A percentile compares a stretch with the other conserved stretches of the same genome.
These are phyloP conservation scores for Barnettozyma pratensis DNA, from an alignment of 805 yeast species.

Conservation along the genomic window DNA sequence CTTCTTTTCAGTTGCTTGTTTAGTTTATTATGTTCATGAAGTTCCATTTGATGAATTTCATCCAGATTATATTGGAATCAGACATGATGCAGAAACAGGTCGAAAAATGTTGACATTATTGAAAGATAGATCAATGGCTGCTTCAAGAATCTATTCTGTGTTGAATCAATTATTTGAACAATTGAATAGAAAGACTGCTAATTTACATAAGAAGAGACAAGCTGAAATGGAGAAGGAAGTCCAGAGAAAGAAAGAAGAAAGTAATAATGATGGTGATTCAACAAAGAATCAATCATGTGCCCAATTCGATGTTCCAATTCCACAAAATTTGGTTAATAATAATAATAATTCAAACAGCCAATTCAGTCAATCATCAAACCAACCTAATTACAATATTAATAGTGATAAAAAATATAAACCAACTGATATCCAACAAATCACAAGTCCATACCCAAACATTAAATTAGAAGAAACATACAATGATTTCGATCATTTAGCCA, in stretches of 20 bases:
- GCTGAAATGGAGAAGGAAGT: slow-evolving; percentile 4
- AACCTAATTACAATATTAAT: not conserved
- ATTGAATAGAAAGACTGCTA: slow-evolving; percentile 67
- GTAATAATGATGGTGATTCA: slow-evolving; percentile 8
- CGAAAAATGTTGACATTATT: slow-evolving; percentile 64
- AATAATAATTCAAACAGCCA: not conserved
- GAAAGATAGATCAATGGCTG: slow-evolving; percentile 72
- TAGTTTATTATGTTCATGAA: slow-evolving; percentile 72
- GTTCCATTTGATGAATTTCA: slow-evolving; percentile 40
- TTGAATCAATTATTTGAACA: slow-evolving; percentile 78
- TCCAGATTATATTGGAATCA: slow-evolving; percentile 51
- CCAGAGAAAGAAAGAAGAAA: slow-evolving; percentile 8
- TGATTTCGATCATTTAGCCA: slow-evolving; percentile 26
- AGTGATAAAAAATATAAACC: not conserved
- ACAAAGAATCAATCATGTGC: not conserved
- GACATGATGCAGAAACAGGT: slow-evolving; percentile 78
- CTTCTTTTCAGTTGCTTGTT: slow-evolving; percentile 82
- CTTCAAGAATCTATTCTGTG: slow-evolving; percentile 73
- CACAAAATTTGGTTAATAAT: slow-evolving; percentile 22
- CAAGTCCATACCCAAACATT: slow-evolving; percentile 11
- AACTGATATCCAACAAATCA: slow-evolving; percentile 5
- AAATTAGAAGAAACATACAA: slow-evolving; percentile 19
- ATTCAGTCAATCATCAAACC: too few species aligned
- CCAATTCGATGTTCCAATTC: slow-evolving; percentile 19
- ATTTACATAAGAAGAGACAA: slow-evolving; percentile 28